A percentile compares a stretch with the other conserved stretches of the same genome.
These are phyloP conservation scores for Grosmannia clavigera DNA, from an alignment of 2,329 filamentous ascomycete genomes.

Conservation along the genomic window DNA sequence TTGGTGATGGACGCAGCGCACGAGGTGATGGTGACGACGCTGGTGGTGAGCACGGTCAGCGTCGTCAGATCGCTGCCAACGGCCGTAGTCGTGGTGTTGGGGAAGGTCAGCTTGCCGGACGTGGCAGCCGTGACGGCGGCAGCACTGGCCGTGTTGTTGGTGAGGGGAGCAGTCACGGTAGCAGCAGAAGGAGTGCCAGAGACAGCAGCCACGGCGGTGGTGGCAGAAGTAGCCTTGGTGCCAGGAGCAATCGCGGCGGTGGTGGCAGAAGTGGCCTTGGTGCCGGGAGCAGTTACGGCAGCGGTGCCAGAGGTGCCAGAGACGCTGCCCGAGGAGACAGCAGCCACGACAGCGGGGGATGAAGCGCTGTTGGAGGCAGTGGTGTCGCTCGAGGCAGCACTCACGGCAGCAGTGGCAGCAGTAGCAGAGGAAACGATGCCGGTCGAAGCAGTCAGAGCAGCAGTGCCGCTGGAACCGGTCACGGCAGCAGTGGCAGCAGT, in stretches of 20 bases:
- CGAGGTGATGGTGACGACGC: conserved; percentile 24
- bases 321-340: not conserved
- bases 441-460: too few relatives aligned
- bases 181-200: not conserved
- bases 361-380: not conserved
- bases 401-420: not conserved
- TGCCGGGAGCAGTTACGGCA: conserved; percentile 6
- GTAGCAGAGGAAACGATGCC: too few relatives aligned
- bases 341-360: not conserved
- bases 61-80: conserved; percentile 20
- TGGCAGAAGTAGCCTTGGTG: not conserved
- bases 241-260: too few relatives aligned
- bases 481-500: too few relatives aligned
- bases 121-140: conserved; percentile 24
- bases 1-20: conserved; percentile 16
- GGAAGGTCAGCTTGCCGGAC: conserved; percentile 15
- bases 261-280: not conserved
- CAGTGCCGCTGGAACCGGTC: too few relatives aligned
- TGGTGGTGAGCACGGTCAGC: conserved; percentile 27
- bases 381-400: not conserved
- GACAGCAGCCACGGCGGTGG: too few relatives aligned
- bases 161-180: conserved; percentile 14
- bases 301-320: conserved; percentile 15
- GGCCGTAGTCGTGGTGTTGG: not conserved
- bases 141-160: conserved; percentile 1